A percentile compares a stretch with the other conserved stretches of the same genome.
Conservation (phyloP, 2,329 filamentous ascomycete genomes). For the Thielaviopsis euricoi region DNA sequence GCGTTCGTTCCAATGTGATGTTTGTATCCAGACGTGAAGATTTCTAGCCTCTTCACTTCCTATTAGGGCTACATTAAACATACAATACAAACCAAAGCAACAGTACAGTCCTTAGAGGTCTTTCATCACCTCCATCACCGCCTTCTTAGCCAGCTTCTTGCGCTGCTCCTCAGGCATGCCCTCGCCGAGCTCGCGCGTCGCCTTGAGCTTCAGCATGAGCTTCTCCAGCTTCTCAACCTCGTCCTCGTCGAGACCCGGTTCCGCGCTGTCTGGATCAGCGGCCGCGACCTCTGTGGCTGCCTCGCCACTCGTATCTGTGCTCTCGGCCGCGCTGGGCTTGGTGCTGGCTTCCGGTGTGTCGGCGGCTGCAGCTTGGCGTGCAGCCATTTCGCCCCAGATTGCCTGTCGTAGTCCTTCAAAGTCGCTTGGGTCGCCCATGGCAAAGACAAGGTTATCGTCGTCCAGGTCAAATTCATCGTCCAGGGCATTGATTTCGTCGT, state of each 20-base stretch:
- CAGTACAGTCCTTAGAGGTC: conserved; percentile 30
- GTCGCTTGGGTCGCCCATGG: conserved; percentile 29
- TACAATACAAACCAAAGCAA: no score
- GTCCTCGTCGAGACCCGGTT: conserved; percentile 27
- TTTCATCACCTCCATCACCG: conserved; percentile 48
- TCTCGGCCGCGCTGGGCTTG: conserved; percentile 5
- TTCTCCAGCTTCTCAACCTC: conserved; percentile 42
- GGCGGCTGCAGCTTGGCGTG: conserved; percentile 15
- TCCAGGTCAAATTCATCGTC: conserved; percentile 18
- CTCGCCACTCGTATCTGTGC: neutral
- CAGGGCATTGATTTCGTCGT: conserved; percentile 18
- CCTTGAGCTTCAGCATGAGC: conserved; percentile 49
- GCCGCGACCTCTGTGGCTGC: neutral
- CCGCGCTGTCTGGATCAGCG: conserved; percentile 15
- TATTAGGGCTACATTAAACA: no score
- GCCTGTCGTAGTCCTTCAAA: conserved; percentile 35
- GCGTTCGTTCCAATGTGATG: no score
- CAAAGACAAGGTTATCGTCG: conserved; percentile 31
- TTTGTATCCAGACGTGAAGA: no score
- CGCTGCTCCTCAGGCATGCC: conserved; percentile 44
- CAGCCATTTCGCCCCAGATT: conserved; percentile 29
- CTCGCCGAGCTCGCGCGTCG: conserved; percentile 40
- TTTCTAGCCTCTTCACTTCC: no score
- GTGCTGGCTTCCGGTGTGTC: conserved; percentile 3
- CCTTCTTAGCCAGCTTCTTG: conserved; percentile 41